Conservation (phyloP, 2,329 filamentous ascomycete genomes). For the Byssochlamys sp. region DNA sequence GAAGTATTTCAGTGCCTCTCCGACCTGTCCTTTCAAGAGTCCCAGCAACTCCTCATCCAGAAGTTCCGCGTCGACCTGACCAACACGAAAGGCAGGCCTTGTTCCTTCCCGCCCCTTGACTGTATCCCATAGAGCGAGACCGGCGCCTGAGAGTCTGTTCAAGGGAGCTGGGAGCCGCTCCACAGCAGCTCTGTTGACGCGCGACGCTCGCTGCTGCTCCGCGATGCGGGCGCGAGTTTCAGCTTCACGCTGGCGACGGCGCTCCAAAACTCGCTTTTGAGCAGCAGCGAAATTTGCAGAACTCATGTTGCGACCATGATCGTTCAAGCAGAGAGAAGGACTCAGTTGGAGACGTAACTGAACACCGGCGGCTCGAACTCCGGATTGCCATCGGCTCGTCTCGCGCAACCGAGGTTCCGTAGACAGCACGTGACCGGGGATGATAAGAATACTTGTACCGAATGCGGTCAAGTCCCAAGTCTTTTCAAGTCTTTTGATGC, state of each 20-base stretch:
- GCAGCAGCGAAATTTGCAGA: slow-evolving; percentile 73
- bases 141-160: slow-evolving; percentile 40
- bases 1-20: slow-evolving; percentile 79
- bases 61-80: slow-evolving; percentile 90
- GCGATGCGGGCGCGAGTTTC: slow-evolving; percentile 49
- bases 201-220: slow-evolving; percentile 37
- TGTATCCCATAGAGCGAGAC: slow-evolving; percentile 55
- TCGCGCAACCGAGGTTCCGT: slow-evolving; percentile 1
- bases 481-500: no score
- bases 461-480: no score
- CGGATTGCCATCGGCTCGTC: background rate
- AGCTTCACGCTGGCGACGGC: slow-evolving; percentile 65
- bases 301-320: slow-evolving; percentile 40
- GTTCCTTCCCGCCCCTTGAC: slow-evolving; percentile 68
- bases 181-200: slow-evolving; percentile 44
- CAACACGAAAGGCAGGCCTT: slow-evolving; percentile 78
- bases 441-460: background rate
- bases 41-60: slow-evolving; percentile 84
- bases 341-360: background rate
- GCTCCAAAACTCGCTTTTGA: slow-evolving; percentile 73
- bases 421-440: background rate
- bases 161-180: slow-evolving; percentile 55
- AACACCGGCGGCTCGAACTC: background rate
- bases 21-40: slow-evolving; percentile 76
- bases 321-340: background rate